Base-by-base conservation (phyloP, 148 eudicot species). In the Gaultheria prostrata region DNA sequence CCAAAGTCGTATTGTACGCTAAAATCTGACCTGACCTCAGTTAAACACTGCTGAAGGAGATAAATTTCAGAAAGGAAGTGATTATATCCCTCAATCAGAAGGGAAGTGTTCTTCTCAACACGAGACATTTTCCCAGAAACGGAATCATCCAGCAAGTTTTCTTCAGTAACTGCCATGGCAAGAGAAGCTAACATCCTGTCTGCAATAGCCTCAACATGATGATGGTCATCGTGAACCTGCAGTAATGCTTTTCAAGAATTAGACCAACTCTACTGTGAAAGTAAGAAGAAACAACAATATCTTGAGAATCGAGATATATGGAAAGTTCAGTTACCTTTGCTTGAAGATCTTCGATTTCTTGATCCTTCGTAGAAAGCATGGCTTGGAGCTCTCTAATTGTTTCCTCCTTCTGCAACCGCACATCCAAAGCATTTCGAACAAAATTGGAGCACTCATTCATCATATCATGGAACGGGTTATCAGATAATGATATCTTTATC, bases 21-120 rank as follows among this genome's bases (percentile, higher is more conserved):
- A 67, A 88, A 84, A 86, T 90, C 99, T 76, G 91, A 89, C 85
- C 89, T 88, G n/a, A 90, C 88, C 75, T 97, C 92, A 4, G 86
- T 78, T 86, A 97, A 78, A 83, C 89, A 87, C 87, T 88, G 91
- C 86, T 90, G 88, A 15, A 97, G 94, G 79, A 90, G 89, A 83
- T 93, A 92, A 70, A 89, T 87, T 88, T 91, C 93, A 84, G 89
- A 93, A 71, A 93, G 89, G 87, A 97, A 91, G 89, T 89, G 77
- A 75, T 91, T 93, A 79, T 94, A 91, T 83, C 92, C 93, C 83
- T 93, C 97, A 84, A 90, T 85, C 81, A 94, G 89, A 61, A 89
- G 45, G 79, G 82, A 89, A 84, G 89, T 87, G 59, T 87, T 85
- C 77, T 85, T 93, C 88, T 97, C 98, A 56, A 93, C 69, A 78